Base-by-base conservation (phyloP, 2,329 filamentous ascomycete genomes). In the Arthrobotrys musiformis region DNA sequence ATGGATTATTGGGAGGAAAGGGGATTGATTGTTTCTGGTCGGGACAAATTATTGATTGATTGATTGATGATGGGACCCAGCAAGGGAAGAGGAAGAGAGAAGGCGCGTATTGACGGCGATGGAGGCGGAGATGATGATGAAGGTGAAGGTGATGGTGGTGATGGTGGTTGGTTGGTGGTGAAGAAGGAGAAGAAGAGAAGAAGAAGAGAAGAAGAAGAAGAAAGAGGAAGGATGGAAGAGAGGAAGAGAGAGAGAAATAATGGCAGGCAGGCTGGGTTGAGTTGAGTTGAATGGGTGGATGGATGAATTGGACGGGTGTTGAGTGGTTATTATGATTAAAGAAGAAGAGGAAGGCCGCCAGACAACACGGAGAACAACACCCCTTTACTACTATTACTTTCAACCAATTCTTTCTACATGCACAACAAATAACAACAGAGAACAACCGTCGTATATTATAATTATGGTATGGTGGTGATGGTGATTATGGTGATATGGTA, bases 401-500 rank as follows among this genome's bases (percentile, higher is more conserved):
- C 22, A 19, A 60, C 30, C 19, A 9, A 24, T 28, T 44, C 17
- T 22, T 54, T 46, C 42, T 2, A 40, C 35, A 40, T 40, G 35
- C 35, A 35, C 5, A 35, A 35, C 5, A n/a, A 40, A 13, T 40
- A 13, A 30, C 28, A 30, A 30, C 28, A 4, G 28, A 30, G 11
- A 11, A 13, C n/a, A n/a, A n/a, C n/a, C n/a, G n/a, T n/a, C n/a
- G n/a, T n/a, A n/a, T n/a, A n/a, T n/a, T n/a, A n/a, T n/a, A n/a
- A n/a, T n/a, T n/a, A n/a, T n/a, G n/a, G n/a, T n/a, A n/a, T n/a
- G n/a, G n/a, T n/a, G n/a, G n/a, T 40, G 8, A 40, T 40, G 13
- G 13, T 37, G 22, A 52, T 30, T 84, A 48, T 86, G 85, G 30
- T 30, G 24, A 30, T 17, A 26, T 30, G 30, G 26, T 54, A 30